Conservation (phyloP, 225 moss, liverwort and hornwort genomes). For the Polytrichum formosum region DNA sequence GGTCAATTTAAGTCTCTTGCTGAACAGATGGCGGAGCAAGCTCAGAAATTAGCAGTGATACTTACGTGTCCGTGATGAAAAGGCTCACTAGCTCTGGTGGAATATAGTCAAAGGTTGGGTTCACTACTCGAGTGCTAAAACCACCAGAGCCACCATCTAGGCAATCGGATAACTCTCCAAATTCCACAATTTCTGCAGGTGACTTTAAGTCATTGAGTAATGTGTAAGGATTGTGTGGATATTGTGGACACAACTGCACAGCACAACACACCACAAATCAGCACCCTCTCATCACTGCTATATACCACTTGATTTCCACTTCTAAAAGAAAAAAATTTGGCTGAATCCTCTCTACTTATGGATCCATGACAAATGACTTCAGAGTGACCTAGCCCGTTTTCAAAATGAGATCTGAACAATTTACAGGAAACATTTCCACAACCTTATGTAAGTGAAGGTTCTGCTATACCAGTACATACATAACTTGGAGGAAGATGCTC, state of each 20-base stretch:
- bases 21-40: slow-evolving; percentile 4
- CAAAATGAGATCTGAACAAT: too few relatives aligned
- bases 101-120: slow-evolving; percentile 93
- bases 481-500: background rate
- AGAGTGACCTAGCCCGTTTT: too few relatives aligned
- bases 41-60: background rate
- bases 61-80: slow-evolving; percentile 98
- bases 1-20: too few relatives aligned
- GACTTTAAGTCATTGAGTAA: slow-evolving; percentile 92
- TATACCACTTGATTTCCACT: too few relatives aligned
- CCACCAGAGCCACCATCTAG: slow-evolving; percentile 67
- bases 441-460: too few relatives aligned
- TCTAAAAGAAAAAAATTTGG: too few relatives aligned
- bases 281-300: background rate
- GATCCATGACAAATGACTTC: too few relatives aligned
- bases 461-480: too few relatives aligned
- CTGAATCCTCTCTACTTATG: too few relatives aligned
- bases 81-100: slow-evolving; percentile 99
- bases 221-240: slow-evolving; percentile 92
- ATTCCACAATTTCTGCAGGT: slow-evolving; percentile 88
- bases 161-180: slow-evolving; percentile 85
- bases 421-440: too few relatives aligned
- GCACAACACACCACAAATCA: too few relatives aligned
- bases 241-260: slow-evolving; percentile 85
- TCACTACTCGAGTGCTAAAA: slow-evolving; percentile 67